phyloP scores from a whole-genome alignment of 75 land plant species.

The Selaginella moellendorffii region DNA sequence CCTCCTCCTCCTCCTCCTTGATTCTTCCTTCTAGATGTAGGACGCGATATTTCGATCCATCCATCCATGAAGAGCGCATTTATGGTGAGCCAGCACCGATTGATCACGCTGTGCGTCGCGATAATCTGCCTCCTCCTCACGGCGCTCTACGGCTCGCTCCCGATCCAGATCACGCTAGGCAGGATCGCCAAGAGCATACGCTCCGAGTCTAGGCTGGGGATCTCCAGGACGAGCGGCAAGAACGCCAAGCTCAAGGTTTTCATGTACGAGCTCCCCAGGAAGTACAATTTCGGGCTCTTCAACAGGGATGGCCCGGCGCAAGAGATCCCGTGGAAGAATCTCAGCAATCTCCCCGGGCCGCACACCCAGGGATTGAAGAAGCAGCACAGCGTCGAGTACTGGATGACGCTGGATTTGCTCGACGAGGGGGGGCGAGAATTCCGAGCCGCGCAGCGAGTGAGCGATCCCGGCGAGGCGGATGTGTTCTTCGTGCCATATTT shows the following conservation, averaged over 20 bases:
- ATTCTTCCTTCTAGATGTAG: too few relatives aligned
- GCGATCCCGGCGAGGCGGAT: background rate
- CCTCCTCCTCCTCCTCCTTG: too few relatives aligned
- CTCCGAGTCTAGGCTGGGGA: too few relatives aligned
- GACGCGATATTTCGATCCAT: too few relatives aligned
- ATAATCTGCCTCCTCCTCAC: too few relatives aligned
- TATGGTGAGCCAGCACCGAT: too few relatives aligned
- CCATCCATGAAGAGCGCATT: too few relatives aligned
- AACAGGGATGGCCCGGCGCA: conserved; percentile 16
- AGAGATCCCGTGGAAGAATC: conserved; percentile 23
- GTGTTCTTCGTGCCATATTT: conserved; percentile 3
- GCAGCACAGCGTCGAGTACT: conserved; percentile 97
- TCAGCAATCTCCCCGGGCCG: conserved; percentile 37
- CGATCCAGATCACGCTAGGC: too few relatives aligned
- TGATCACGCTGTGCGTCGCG: too few relatives aligned
- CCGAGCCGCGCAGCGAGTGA: conserved; percentile 34
- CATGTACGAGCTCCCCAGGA: conserved; percentile 79
- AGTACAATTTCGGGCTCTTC: conserved; percentile 59
- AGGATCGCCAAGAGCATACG: too few relatives aligned
- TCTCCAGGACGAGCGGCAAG: too few relatives aligned
- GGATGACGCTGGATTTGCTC: conserved; percentile 74
- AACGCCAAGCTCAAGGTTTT: conserved; percentile 28
- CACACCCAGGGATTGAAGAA: conserved; percentile 20
- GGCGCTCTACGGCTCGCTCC: too few relatives aligned
- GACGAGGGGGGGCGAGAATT: conserved; percentile 3